These are phyloP conservation scores for Orbilia brochopaga DNA, from an alignment of 2,329 filamentous ascomycete genomes.

Conservation along the genomic window DNA sequence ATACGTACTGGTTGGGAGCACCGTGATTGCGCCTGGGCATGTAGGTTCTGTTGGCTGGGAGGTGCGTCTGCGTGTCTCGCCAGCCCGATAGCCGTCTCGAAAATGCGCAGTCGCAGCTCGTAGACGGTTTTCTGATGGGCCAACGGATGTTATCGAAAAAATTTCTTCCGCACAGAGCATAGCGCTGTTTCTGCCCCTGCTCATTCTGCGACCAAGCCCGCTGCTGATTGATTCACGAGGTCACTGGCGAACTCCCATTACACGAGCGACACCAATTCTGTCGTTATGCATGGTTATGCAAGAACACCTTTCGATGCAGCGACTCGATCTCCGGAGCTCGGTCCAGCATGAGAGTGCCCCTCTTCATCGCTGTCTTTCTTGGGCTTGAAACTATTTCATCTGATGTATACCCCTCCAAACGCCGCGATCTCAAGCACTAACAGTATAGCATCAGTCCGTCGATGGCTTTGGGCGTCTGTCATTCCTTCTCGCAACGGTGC, in stretches of 20 bases:
- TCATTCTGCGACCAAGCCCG: constrained; percentile 36
- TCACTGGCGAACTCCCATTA: constrained; percentile 14
- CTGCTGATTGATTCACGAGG: constrained; percentile 50
- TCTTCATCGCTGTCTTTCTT: constrained; percentile 15
- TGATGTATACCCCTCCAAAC: constrained; percentile 28
- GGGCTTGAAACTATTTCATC: constrained; percentile 35
- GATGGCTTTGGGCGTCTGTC: constrained; percentile 7
- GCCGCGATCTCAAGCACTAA: neutral
- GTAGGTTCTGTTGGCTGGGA: constrained; percentile 16
- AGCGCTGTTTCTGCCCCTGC: constrained; percentile 36
- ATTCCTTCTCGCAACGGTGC: constrained; percentile 1
- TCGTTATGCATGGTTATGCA: constrained; percentile 49
- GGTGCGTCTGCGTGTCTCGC: constrained; percentile 16
- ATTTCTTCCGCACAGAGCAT: constrained; percentile 40
- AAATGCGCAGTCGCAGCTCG: constrained; percentile 42
- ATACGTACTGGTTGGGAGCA: constrained; percentile 41
- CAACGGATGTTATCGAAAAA: constrained; percentile 40
- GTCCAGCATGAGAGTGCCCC: constrained; percentile 29
- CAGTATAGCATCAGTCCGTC: constrained; percentile 2
- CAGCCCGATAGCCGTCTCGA: constrained; percentile 28
- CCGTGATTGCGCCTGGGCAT: constrained; percentile 36
- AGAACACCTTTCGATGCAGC: constrained; percentile 40
- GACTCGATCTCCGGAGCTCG: constrained; percentile 39
- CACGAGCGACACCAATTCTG: constrained; percentile 34
- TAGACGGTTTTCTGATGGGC: constrained; percentile 27